Conservation (phyloP, 2,329 filamentous ascomycete genomes). For the Colletotrichum gigasporum region DNA sequence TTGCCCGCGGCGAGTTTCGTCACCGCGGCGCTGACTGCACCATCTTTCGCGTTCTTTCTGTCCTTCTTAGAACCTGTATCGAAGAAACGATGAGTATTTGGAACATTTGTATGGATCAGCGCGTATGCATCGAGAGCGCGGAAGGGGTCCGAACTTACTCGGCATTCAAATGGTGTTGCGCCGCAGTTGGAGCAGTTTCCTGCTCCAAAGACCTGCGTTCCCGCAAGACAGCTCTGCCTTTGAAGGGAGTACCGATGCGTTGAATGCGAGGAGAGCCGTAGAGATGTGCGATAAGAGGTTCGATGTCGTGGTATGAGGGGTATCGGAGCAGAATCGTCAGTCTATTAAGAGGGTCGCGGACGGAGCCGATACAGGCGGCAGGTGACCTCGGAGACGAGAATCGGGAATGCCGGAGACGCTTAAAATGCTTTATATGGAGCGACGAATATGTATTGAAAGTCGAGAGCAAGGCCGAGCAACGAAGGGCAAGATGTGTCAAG, state of each 20-base stretch:
- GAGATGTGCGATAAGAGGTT: not conserved
- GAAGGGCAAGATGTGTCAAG: constrained; percentile 6
- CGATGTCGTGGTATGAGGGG: constrained; percentile 3
- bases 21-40: constrained; percentile 62
- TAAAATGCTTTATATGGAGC: constrained; percentile 11
- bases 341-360: constrained; percentile 16
- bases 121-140: not conserved
- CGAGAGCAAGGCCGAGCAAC: not conserved
- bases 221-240: constrained; percentile 31
- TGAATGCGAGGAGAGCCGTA: not conserved
- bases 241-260: not conserved
- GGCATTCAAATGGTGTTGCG: constrained; percentile 34
- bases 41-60: constrained; percentile 65
- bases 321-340: constrained; percentile 1
- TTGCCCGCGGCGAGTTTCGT: constrained; percentile 62
- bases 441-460: constrained; percentile 8
- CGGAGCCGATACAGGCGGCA: constrained; percentile 17
- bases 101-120: not conserved
- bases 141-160: constrained; percentile 28
- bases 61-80: constrained; percentile 58
- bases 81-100: not conserved
- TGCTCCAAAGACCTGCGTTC: constrained; percentile 31
- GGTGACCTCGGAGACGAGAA: constrained; percentile 7
- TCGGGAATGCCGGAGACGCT: constrained; percentile 12
- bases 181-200: constrained; percentile 34